Evolutionary conservation across 164 flowering plant genomes (phyloP), one percentile per base, ranked within the genome.

Genomic region (Aristolochia californica): DNA sequence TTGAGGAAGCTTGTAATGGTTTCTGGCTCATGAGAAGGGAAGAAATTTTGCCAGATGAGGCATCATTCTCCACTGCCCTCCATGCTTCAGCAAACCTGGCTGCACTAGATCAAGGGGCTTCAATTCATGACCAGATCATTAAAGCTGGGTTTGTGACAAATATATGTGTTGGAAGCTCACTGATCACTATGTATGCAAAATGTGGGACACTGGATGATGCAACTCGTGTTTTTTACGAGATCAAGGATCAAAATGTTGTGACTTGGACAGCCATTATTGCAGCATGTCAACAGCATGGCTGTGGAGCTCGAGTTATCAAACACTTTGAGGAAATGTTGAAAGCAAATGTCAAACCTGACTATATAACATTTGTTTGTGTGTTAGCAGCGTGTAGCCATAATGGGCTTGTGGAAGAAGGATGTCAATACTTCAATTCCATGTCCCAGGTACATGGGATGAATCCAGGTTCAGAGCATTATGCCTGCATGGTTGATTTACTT

Each of bases 401-500:
- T 8, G 83, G 89, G 40, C 71, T 69, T 8, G 71, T 77, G 20
- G 74, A 77, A 26, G 68, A 82, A 62, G 94, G 89, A 14, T 72
- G 65, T 60, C 17, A 28, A 30, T 79, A 75, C 74, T 83, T 79
- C 50, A 51, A 78, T 65, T 75, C 84, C 51, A 82, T 83, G 78
- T 55, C 64, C 21, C 51, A 45, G 45, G 57, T 61, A 21, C 63
- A 79, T 56, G 60, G 59, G 47, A 72, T 83, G 34, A 61, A 20
- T 43, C 83, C 81, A 15, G 78, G 85, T 20, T 69, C 70, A 16
- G 87, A 82, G 64, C 89, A 82, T 60, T 83, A 80, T 63, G 83
- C 85, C 15, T 86, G 87, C 74, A 75, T 86, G 74, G 94, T 83
- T 68, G 81, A 82, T 72, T 61, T 82, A 64, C 81, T 82, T 43